These are phyloP conservation scores for Aspergillus affinis DNA, from an alignment of 495 filamentous ascomycete genomes.

Conservation along the genomic window DNA sequence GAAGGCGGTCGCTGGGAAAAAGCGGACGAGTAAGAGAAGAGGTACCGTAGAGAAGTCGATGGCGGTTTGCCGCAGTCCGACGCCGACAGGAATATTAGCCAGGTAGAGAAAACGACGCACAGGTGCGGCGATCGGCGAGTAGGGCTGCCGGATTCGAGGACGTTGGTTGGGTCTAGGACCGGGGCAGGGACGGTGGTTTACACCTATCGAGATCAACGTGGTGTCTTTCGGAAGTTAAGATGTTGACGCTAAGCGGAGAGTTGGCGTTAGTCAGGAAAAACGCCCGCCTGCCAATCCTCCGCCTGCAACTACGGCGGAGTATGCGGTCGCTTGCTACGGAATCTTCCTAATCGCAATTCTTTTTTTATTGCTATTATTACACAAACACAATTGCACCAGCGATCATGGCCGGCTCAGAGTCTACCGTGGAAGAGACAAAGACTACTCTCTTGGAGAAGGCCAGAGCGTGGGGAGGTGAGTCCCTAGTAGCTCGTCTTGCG, in stretches of 20 bases:
- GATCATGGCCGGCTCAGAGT: conserved; percentile 26
- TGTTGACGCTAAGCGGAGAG: conserved; percentile 24
- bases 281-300: background rate
- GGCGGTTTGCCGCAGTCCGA: too few relatives aligned
- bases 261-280: conserved; percentile 20
- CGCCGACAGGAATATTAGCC: too few relatives aligned
- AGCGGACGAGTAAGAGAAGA: background rate
- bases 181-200: conserved; percentile 11
- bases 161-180: conserved; percentile 5
- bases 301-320: too few relatives aligned
- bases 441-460: conserved; percentile 51
- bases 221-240: conserved; percentile 26
- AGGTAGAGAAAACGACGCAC: background rate
- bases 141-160: conserved; percentile 1
- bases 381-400: background rate
- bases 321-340: too few relatives aligned
- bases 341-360: background rate
- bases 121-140: conserved; percentile 9
- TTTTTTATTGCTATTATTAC: background rate
- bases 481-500: background rate
- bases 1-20: background rate
- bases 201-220: conserved; percentile 28
- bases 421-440: conserved; percentile 43
- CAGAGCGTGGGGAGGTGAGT: conserved; percentile 72
- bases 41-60: too few relatives aligned